phyloP scores from a whole-genome alignment of 345 rosid species.

The Eucalyptus regnans region DNA sequence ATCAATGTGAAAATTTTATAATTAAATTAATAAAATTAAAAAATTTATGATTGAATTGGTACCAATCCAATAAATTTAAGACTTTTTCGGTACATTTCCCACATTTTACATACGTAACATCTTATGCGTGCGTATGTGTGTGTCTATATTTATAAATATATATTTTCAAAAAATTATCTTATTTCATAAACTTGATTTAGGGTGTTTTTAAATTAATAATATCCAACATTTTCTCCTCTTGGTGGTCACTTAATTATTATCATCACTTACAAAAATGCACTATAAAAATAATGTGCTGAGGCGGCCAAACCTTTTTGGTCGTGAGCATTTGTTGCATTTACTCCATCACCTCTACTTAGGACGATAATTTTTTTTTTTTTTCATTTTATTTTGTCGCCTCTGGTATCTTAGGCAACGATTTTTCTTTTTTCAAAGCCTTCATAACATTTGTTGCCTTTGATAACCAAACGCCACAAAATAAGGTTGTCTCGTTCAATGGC shows the following conservation, averaged over 20 bases:
- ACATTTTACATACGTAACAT: neutral
- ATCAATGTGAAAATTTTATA: too few relatives aligned
- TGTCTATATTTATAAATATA: too few relatives aligned
- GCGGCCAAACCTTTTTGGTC: neutral
- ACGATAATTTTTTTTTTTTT: too few relatives aligned
- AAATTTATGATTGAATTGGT: accelerated
- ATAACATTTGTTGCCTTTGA: neutral
- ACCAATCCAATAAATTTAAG: accelerated
- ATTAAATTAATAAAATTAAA: too few relatives aligned
- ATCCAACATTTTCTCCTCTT: neutral
- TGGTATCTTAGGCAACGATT: too few relatives aligned
- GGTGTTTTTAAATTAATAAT: neutral
- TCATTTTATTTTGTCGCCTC: too few relatives aligned
- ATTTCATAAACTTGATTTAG: neutral
- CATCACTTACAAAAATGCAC: neutral
- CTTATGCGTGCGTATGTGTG: neutral
- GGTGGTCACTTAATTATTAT: neutral
- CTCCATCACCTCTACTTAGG: too few relatives aligned
- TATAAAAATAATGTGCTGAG: neutral
- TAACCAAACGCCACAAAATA: neutral
- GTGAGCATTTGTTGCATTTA: too few relatives aligned
- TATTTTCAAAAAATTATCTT: neutral
- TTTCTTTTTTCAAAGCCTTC: neutral
- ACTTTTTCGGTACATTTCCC: accelerated
- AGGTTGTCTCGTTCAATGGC: neutral